Evolutionary conservation across 1,139 yeast genomes (phyloP).

Genomic region (Yamadazyma triangularis): DNA sequence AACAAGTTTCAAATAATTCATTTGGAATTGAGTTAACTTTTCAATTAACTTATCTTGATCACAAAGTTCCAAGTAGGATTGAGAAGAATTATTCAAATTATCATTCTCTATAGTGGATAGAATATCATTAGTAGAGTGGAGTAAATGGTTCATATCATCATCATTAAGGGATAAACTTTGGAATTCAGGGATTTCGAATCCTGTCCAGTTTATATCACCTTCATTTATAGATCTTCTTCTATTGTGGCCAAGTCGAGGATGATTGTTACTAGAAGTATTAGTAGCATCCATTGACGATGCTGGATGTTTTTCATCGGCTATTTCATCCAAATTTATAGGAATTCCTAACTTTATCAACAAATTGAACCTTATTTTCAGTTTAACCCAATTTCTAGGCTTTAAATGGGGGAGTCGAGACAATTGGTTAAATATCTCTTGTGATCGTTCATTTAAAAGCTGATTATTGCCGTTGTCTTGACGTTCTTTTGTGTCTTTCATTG

Average conservation of each 20-base stretch:
- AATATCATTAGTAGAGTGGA: conserved; percentile 21
- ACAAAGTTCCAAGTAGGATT: conserved; percentile 19
- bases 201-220: conserved; percentile 29
- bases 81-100: conserved; percentile 30
- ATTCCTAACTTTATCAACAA: conserved; percentile 36
- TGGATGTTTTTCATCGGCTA: conserved; percentile 6
- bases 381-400: conserved; percentile 55
- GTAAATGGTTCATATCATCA: conserved; percentile 16
- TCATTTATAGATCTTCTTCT: conserved; percentile 24
- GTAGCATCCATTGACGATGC: conserved; percentile 1
- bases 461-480: too few relatives aligned
- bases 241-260: too few relatives aligned
- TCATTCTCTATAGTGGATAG: conserved; percentile 33
- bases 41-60: conserved; percentile 7
- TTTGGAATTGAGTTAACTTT: conserved; percentile 25
- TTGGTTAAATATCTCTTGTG: conserved; percentile 26
- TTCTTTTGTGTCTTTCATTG: background rate
- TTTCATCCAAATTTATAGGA: conserved; percentile 14
- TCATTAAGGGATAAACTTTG: conserved; percentile 17
- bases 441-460: conserved; percentile 22
- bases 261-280: background rate
- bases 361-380: conserved; percentile 53
- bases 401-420: conserved; percentile 39
- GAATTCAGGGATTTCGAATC: conserved; percentile 23
- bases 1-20: conserved; percentile 26